Evolutionary conservation across 768 basidiomycete species (phyloP), one percentile per base, ranked within the genome.

Genomic region (Tricholoma hemisulphureum): DNA sequence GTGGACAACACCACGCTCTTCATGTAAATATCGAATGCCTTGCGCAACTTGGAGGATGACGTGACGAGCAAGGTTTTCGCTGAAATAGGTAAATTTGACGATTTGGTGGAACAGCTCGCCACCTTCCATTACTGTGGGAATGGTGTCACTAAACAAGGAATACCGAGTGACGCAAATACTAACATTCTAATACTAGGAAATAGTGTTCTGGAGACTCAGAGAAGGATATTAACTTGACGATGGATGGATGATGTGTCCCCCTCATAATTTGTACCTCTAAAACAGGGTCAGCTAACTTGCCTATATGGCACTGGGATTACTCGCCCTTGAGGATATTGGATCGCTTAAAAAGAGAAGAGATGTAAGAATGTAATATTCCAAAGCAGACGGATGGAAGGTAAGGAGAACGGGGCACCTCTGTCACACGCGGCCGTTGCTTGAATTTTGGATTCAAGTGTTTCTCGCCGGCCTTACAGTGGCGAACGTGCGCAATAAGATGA

Each of bases 231-330:
- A 99, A 87, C 72, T 94, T 95, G 67, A 98, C 89, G 66, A 99
- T 88, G 24, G 88, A 83, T n/a, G 93, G 88, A 67, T 98, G 95
- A 61, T 89, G 87, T 53, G 85, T 91, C 14, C 93, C 92, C 32
- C 95, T 91, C 96, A 99, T 99, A 68, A 99, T 98, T 74, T 97
- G 95, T 11, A 99, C 97, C 87, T 99, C 97, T 93, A 70, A 6
- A 58, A 55, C 32, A 51, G 59, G 53, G 34, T 57, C 43, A 62
- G 52, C 28, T 34, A 32, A 48, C 10, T 5, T 24, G 43, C 29
- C 29, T 28, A 28, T 6, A 14, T 18, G 26, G 6, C 14, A 3
- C 16, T 6, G 46, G 43, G 13, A 13, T 14, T 29, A 67, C 75
- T 49, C 56, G 85, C 91, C 91, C 83, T 99, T 99, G 65, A 98